Percentiles rank a stretch among this genome's conserved stretches.
Evolutionary conservation across 345 rosid species (phyloP).

Genomic region (Draba incana): DNA sequence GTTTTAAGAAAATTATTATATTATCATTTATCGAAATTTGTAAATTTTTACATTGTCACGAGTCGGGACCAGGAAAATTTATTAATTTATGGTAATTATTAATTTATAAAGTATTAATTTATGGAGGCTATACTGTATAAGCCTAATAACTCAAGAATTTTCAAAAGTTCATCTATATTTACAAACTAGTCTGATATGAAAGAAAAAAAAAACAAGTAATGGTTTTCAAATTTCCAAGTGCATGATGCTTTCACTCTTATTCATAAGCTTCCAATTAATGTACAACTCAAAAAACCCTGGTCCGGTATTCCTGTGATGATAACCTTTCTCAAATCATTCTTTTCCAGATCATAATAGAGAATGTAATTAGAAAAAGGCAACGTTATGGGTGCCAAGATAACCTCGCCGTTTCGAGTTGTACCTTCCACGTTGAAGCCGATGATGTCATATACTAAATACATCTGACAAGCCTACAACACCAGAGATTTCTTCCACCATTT

Average conservation of each 20-base stretch:
- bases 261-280: not conserved
- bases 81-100: no score
- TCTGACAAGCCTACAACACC: slow-evolving; percentile 4
- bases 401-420: not conserved
- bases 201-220: not conserved
- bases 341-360: slow-evolving; percentile 1
- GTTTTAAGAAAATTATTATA: no score
- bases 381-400: not conserved
- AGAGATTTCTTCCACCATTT: not conserved
- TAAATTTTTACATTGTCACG: no score
- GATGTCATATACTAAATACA: not conserved
- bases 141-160: no score
- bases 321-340: slow-evolving; percentile 10
- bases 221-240: not conserved
- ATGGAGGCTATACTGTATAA: no score
- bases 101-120: no score
- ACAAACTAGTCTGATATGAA: not conserved
- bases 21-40: no score
- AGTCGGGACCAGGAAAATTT: no score
- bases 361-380: not conserved
- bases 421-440: not conserved
- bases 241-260: slow-evolving; percentile 10
- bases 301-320: not conserved
- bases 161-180: no score
- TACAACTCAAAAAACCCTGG: not conserved